A percentile compares a stretch with the other conserved stretches of the same genome.
These are phyloP conservation scores for Suillus spraguei DNA, from an alignment of 768 basidiomycete genomes.

Conservation along the genomic window DNA sequence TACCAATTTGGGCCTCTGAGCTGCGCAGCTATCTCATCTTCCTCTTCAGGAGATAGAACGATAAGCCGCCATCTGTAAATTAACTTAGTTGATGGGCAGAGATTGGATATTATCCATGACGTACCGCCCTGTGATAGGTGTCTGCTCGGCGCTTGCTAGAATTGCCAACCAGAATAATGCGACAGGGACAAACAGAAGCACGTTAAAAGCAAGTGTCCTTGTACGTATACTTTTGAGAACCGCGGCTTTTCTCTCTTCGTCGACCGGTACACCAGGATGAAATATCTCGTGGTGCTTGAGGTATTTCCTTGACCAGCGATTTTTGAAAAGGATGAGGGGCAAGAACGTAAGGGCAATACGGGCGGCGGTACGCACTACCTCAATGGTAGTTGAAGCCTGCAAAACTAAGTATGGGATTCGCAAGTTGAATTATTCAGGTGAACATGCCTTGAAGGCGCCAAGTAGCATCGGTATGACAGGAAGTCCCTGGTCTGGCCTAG, in stretches of 20 bases:
- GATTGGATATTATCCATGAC: slow-evolving; percentile 25
- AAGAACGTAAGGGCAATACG: slow-evolving; percentile 77
- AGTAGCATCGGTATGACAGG: slow-evolving; percentile 58
- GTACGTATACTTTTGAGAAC: slow-evolving; percentile 51
- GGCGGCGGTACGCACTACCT: slow-evolving; percentile 67
- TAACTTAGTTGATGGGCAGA: slow-evolving; percentile 9
- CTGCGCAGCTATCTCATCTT: slow-evolving; percentile 83
- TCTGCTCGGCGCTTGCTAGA: slow-evolving; percentile 71
- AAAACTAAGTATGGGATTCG: slow-evolving; percentile 6
- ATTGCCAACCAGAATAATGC: slow-evolving; percentile 69
- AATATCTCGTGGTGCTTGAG: slow-evolving; percentile 47
- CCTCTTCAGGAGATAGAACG: slow-evolving; percentile 89
- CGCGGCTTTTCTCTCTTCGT: slow-evolving; percentile 53
- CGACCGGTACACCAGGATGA: slow-evolving; percentile 44
- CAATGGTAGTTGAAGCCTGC: slow-evolving; percentile 75
- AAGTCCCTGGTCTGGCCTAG: slow-evolving; percentile 31
- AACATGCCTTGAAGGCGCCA: slow-evolving; percentile 66
- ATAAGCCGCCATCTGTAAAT: slow-evolving; percentile 78
- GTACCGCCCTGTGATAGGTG: slow-evolving; percentile 85
- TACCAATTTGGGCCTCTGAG: slow-evolving; percentile 89
- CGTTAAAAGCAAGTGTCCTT: slow-evolving; percentile 51
- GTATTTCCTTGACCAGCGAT: slow-evolving; percentile 49
- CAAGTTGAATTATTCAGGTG: background rate
- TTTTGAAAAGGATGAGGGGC: slow-evolving; percentile 66
- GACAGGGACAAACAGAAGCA: slow-evolving; percentile 63